Evolutionary conservation across 1,284 basidiomycete genomes (phyloP), one percentile per base, ranked within the genome.

Genomic region (Malassezia nana): DNA sequence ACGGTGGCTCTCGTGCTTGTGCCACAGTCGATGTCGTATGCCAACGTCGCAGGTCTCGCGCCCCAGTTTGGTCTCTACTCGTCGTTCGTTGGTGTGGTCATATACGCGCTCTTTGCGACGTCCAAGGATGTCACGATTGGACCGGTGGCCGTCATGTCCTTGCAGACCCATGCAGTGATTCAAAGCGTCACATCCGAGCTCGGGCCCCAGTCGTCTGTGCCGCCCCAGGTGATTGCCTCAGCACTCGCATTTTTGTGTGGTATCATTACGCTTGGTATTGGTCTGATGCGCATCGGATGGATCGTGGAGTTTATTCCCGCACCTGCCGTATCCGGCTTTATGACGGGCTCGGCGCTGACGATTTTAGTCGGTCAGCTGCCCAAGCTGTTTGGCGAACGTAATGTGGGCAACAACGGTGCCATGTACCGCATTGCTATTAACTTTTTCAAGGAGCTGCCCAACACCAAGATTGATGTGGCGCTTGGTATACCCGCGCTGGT

Each of bases 61-160:
- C 77, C 86, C 2, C 81, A 98, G 76, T 96, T 89, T 71, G 94
- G 94, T 62, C 80, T 96, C 8, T 96, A 96, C 75, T 91, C 89
- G 3, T 90, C 89, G 2, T 96, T 96, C 72, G 83, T 94, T 65
- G 91, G 88, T 18, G 85, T 86, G 16, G 76, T 86, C 59, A 78
- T 84, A 60, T 89, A 89, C 74, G 69, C 67, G 46, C 58, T 74
- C 50, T 74, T 74, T 28, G 71, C 71, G 43, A 74, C 71, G 16
- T 70, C 69, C 46, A 74, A 74, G 61, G 71, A 74, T 47, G 71
- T 74, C 39, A 72, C 71, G 52, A 72, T 74, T 47, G 71, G 71
- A 6, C 71, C 71, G 7, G 71, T 74, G 55, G 91, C 92, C 15
- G 92, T 98, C 75, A 94, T 96, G 89, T 92, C 88, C 6, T 81